These are phyloP conservation scores for Botryotinia convoluta DNA, from an alignment of 2,329 filamentous ascomycete species.

Conservation along the genomic window DNA sequence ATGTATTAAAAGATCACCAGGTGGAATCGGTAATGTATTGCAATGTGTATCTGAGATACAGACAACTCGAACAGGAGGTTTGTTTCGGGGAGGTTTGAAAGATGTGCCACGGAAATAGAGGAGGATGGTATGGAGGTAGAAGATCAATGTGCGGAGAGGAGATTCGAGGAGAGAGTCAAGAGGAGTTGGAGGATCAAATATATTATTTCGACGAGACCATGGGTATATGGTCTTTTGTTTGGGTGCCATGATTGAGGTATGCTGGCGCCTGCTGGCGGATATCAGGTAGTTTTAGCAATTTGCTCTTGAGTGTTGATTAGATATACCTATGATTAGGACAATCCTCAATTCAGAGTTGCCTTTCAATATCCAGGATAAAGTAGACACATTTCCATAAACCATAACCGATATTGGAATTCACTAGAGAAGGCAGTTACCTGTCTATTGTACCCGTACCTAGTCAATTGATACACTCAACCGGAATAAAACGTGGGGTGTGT, in stretches of 20 bases:
- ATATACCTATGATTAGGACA: not conserved
- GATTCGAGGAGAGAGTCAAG: slow-evolving; percentile 65
- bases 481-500: not conserved
- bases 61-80: slow-evolving; percentile 67
- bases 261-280: not conserved
- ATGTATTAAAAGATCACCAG: slow-evolving; percentile 84
- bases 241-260: slow-evolving; percentile 9
- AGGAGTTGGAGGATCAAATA: slow-evolving; percentile 41
- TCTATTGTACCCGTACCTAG: not conserved
- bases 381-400: slow-evolving; percentile 6
- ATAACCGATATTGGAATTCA: not conserved
- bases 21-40: slow-evolving; percentile 60
- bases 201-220: slow-evolving; percentile 33
- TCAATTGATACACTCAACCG: not conserved
- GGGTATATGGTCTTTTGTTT: slow-evolving; percentile 30
- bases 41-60: slow-evolving; percentile 90
- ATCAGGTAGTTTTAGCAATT: not conserved
- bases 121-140: slow-evolving; percentile 61
- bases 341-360: slow-evolving; percentile 8
- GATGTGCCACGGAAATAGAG: slow-evolving; percentile 66
- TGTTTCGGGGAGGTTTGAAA: slow-evolving; percentile 54
- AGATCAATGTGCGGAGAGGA: slow-evolving; percentile 63
- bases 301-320: not conserved
- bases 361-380: not conserved
- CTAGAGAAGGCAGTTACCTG: not conserved